Conservation (phyloP, 73 alveolate species). For the Symbiodinium pilosum region DNA sequence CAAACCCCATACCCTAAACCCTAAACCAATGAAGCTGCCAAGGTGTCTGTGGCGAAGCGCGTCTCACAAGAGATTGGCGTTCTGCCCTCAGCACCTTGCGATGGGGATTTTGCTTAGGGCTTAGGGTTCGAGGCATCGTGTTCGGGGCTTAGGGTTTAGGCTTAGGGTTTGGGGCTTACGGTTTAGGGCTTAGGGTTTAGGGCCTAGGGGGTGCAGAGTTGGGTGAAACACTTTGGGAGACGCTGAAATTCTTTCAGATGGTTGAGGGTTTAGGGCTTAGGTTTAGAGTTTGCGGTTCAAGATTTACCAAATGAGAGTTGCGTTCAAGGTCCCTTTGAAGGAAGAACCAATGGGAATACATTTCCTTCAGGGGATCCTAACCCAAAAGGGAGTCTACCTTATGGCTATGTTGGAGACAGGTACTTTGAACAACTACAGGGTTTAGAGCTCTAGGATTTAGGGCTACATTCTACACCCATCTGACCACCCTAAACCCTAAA, state of each 20-base stretch:
- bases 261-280: background rate
- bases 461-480: background rate
- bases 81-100: background rate
- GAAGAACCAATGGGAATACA: too few species aligned
- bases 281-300: background rate
- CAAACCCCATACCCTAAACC: too few species aligned
- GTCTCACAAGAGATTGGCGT: constrained; percentile 84
- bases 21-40: background rate
- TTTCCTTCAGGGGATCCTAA: too few species aligned
- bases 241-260: too few species aligned
- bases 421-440: background rate
- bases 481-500: background rate
- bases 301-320: too few species aligned
- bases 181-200: background rate
- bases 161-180: background rate
- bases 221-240: too few species aligned
- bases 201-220: too few species aligned
- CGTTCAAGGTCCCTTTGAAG: too few species aligned
- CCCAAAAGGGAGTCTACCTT: too few species aligned
- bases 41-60: constrained; percentile 83
- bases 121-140: background rate
- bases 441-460: background rate
- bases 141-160: background rate
- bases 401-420: too few species aligned
- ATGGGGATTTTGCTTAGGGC: background rate